Evolutionary conservation across 306 rosid genomes (phyloP), one percentile per base, ranked within the genome.

Genomic region (Pyrus pyrifolia): DNA sequence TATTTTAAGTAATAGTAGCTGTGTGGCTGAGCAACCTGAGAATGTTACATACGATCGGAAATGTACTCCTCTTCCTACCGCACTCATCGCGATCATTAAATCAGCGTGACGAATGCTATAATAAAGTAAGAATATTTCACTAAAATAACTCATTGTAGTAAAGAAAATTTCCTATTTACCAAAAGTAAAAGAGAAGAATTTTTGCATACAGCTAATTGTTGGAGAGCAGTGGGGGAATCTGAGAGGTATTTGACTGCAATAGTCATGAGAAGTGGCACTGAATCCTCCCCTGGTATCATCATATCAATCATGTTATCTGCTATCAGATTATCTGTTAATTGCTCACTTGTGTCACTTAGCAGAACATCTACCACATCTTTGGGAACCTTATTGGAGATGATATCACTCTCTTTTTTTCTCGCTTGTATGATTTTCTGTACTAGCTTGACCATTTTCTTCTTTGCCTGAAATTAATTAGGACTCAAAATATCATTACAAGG

Each of bases 201-300:
- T 72, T 5, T 11, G 23, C 42, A 8, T 89, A 95, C 99, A 84
- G 88, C 87, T 73, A 95, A 81, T 52, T 91, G 93, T 70, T 89
- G 97, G 71, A 90, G 86, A 74, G 97, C 97, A 59, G 87, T 38
- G 4, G 99, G 93, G 79, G 89, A 90, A 84, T 95, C 93, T 8
- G 99, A 92, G 53, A 95, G 85, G 79, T 82, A 95, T 77, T 92
- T 95, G 25, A 88, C 83, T 74, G 97, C 93, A 58, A 95, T 86
- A 74, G 98, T 88, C 85, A 95, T 89, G 52, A 95, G 96, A 86
- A 92, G 83, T 18, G 98, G 98, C 52, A 95, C 98, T 2, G 98
- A 95, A 75, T 95, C 98, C 83, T 95, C 98, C 40, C 98, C 98
- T 21, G 27, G 27, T 80, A 95, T 95, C 98, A 95, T 92, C 98